Percentiles rank a stretch among this genome's conserved stretches.
These are phyloP conservation scores for Metschnikowia colocasiae DNA, from an alignment of 805 yeast species.

Conservation along the genomic window DNA sequence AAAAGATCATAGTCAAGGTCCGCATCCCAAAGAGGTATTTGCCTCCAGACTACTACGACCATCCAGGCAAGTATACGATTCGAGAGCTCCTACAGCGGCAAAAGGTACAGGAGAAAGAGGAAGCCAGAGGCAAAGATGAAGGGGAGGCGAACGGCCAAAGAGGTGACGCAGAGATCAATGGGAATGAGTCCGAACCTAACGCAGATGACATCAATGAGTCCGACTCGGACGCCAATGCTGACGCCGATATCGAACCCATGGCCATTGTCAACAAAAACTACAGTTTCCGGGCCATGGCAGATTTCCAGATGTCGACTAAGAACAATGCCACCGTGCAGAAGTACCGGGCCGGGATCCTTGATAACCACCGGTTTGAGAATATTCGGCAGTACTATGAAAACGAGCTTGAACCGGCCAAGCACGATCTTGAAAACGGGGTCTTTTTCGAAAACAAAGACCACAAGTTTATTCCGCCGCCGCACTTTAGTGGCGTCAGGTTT, in stretches of 20 bases:
- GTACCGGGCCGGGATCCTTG: constrained; percentile 25
- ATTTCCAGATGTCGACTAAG: constrained; percentile 71
- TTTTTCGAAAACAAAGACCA: constrained; percentile 37
- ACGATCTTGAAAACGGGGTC: constrained; percentile 25
- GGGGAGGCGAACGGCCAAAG: neutral
- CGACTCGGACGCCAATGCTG: neutral
- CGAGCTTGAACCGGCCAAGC: constrained; percentile 22
- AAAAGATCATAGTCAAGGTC: constrained; percentile 56
- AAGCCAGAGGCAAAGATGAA: constrained; percentile 26
- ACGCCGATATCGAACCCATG: constrained; percentile 46
- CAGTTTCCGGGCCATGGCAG: constrained; percentile 81
- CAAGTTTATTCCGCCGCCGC: constrained; percentile 81
- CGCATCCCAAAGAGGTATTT: constrained; percentile 55
- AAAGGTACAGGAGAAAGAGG: constrained; percentile 18
- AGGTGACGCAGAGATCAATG: too few relatives aligned
- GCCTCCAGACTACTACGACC: constrained; percentile 31
- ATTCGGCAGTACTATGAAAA: constrained; percentile 25
- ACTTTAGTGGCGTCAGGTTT: constrained; percentile 68
- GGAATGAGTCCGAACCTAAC: neutral
- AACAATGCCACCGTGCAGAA: constrained; percentile 41
- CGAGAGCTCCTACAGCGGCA: constrained; percentile 38
- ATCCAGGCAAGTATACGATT: constrained; percentile 37
- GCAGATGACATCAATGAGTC: neutral
- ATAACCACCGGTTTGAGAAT: constrained; percentile 23
- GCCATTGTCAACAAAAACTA: constrained; percentile 67